Evolutionary conservation across 2,329 filamentous ascomycete species (phyloP).

Genomic region (Xylariaceae sp.): DNA sequence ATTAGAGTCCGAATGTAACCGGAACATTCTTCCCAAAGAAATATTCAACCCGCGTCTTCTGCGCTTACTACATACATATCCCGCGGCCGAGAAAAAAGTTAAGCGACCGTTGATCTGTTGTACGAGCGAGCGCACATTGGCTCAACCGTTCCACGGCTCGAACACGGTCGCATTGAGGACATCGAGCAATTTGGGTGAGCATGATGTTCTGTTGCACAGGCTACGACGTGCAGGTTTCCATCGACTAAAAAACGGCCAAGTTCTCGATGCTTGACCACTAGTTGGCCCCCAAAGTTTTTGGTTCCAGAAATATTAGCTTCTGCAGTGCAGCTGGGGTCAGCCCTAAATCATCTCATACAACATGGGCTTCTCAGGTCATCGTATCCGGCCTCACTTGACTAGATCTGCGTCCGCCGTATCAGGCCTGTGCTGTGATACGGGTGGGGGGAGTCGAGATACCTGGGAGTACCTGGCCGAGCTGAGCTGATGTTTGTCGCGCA

Average conservation of each 20-base stretch:
- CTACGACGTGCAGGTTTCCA: slow-evolving; percentile 1
- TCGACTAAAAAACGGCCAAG: slow-evolving; percentile 4
- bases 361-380: slow-evolving; percentile 18
- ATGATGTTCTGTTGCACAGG: slow-evolving; percentile 3
- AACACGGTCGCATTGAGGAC: slow-evolving; percentile 11
- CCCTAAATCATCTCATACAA: slow-evolving; percentile 26
- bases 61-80: slow-evolving; percentile 30
- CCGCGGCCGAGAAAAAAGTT: slow-evolving; percentile 8
- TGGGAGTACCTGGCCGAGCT: neutral
- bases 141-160: slow-evolving; percentile 6
- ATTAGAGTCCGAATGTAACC: slow-evolving; percentile 30
- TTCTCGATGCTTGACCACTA: slow-evolving; percentile 3
- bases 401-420: slow-evolving; percentile 22
- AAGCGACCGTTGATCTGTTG: slow-evolving; percentile 21
- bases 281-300: neutral
- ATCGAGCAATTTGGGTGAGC: slow-evolving; percentile 6
- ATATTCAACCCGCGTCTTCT: slow-evolving; percentile 18
- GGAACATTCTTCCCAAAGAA: neutral
- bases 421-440: slow-evolving; percentile 11
- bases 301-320: slow-evolving; percentile 3
- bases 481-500: neutral
- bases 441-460: slow-evolving; percentile 2
- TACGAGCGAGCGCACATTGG: slow-evolving; percentile 5
- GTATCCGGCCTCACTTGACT: slow-evolving; percentile 22
- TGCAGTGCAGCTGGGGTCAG: slow-evolving; percentile 23